Evolutionary conservation across 2,329 filamentous ascomycete genomes (phyloP), one percentile per base, ranked within the genome.

Genomic region (Alternaria tenuissima): DNA sequence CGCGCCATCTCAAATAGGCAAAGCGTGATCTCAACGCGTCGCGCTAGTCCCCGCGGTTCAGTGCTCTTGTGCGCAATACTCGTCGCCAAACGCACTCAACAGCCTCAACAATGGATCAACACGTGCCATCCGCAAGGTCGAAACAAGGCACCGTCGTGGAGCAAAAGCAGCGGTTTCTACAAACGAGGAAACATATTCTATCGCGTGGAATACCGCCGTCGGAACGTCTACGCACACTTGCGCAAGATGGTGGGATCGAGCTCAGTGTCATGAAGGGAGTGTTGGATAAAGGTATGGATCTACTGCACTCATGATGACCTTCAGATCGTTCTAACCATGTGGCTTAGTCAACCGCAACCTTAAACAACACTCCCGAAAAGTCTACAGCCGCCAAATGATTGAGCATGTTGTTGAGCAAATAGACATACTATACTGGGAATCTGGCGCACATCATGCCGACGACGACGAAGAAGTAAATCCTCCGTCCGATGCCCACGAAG

Each of bases 391-490:
- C 0, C 88, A 90, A 67, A 88, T 89, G n/a, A 87, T 85, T 52
- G 85, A 89, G 36, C 88, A 91, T 69, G 85, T 92, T 18, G 89
- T 90, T 2, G 89, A 91, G 80, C 90, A 93, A 79, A 87, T 93
- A 42, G 88, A 91, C 76, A 78, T 79, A 48, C 79, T 91, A 44
- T 92, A 92, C 75, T 84, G 84, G 76, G 79, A 81, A 42, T 79
- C 80, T 1, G 83, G 80, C 6, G 81, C 75, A 14, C 78, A 77
- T 22, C 78, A 65, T 8, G 20, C 63, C n/a, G 67, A 69, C 26
- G 59, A 65, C 5, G 68, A 69, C 8, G 52, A 34, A 16, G 60
- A 34, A 16, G 60, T 57, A 4, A 41, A 66, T 0, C 66, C 68
- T 4, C 77, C 77, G 18, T 48, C 60, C 6, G 78, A 80, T 14